Conservation (phyloP, 345 rosid species). For the Brassica rapa region DNA sequence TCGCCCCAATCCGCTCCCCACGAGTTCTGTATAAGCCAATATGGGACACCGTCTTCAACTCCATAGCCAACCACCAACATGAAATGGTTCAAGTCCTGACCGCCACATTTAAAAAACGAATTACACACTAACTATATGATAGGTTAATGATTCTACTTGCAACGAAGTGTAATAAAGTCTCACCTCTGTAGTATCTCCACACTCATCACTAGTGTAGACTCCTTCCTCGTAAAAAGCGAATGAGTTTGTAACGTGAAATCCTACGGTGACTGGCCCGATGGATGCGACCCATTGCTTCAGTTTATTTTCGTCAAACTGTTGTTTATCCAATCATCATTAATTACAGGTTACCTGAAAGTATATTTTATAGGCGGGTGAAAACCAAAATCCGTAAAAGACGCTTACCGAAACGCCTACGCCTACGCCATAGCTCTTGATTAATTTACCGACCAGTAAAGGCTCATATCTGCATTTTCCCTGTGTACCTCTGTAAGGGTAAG, state of each 20-base stretch:
- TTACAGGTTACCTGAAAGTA: slow-evolving; percentile 2
- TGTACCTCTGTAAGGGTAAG: slow-evolving; percentile 17
- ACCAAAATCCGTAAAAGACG: not conserved
- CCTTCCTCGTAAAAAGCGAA: slow-evolving; percentile 77
- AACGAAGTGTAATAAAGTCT: slow-evolving; percentile 42
- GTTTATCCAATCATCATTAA: not conserved
- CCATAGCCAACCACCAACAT: slow-evolving; percentile 94
- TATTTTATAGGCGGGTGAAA: not conserved
- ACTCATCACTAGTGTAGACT: slow-evolving; percentile 64
- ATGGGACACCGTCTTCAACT: slow-evolving; percentile 70
- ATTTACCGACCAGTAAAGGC: not conserved
- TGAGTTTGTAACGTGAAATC: slow-evolving; percentile 68
- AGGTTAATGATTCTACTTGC: not conserved
- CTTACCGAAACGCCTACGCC: slow-evolving; percentile 46
- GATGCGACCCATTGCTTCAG: slow-evolving; percentile 79
- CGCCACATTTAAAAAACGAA: not conserved
- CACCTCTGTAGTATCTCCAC: slow-evolving; percentile 77
- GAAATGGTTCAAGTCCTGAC: slow-evolving; percentile 93
- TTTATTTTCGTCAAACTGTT: slow-evolving; percentile 89
- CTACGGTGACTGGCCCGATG: slow-evolving; percentile 88
- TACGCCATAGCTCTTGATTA: not conserved
- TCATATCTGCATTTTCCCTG: slow-evolving; percentile 65
- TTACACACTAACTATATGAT: not conserved
- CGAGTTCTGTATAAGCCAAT: slow-evolving; percentile 96
- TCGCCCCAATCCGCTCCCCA: slow-evolving; percentile 85